Conservation (phyloP, 108 stramenopile species). For the Halocafeteria seosinensis region DNA sequence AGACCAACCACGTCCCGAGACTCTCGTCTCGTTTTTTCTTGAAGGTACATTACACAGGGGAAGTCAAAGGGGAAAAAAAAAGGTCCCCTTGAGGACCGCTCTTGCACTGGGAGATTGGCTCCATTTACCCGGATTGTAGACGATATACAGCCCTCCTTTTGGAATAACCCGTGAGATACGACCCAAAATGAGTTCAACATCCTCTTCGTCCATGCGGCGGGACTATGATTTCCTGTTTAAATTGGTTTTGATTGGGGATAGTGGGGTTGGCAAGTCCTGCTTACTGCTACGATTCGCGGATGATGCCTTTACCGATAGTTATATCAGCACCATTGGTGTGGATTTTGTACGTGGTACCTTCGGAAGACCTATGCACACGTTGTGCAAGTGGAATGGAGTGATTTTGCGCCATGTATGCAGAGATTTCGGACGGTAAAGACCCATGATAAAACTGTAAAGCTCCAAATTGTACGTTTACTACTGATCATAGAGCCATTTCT, state of each 20-base stretch:
- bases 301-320: constrained; percentile 91
- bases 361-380: no score
- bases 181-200: no score
- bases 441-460: constrained; percentile 67
- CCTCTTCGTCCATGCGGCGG: background rate
- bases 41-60: no score
- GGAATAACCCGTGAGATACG: no score
- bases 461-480: constrained; percentile 58
- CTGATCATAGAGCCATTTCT: background rate
- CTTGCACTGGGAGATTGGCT: no score
- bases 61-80: no score
- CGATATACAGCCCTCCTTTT: no score
- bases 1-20: no score
- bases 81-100: no score
- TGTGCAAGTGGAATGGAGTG: background rate
- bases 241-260: constrained; percentile 92
- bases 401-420: background rate
- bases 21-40: no score
- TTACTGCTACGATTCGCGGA: constrained; percentile 94
- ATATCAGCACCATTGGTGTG: constrained; percentile 96
- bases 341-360: constrained; percentile 56
- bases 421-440: constrained; percentile 82
- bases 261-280: constrained; percentile 94
- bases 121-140: no score
- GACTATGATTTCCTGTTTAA: constrained; percentile 20